Percentiles rank a stretch among this genome's conserved stretches.
phyloP scores from a whole-genome alignment of 768 basidiomycete genomes.

The Rhodotorula graminis region DNA sequence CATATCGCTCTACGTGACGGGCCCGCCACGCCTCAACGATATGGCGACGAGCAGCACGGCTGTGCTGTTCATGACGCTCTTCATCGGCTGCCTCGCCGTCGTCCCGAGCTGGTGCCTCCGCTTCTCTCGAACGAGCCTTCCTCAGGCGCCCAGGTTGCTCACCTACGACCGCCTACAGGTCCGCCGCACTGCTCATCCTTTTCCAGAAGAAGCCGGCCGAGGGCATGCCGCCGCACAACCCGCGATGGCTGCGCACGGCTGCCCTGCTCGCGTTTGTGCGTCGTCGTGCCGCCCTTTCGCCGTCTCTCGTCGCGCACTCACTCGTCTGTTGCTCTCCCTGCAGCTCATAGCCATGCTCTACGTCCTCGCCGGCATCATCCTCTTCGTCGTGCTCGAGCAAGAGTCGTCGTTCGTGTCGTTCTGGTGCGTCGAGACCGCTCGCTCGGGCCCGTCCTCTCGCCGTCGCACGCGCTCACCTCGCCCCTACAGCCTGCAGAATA shows the following conservation, averaged over 20 bases:
- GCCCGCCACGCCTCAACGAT: conserved; percentile 4
- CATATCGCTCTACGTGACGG: conserved; percentile 26
- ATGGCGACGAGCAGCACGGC: conserved; percentile 10
- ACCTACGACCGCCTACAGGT: background rate
- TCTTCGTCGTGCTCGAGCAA: conserved; percentile 20
- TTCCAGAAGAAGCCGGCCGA: background rate
- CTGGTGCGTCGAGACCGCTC: conserved; percentile 1
- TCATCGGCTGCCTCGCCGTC: background rate
- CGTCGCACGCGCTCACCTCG: too few relatives aligned
- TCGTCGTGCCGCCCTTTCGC: too few relatives aligned
- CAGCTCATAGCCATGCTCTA: conserved; percentile 16
- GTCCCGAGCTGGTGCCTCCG: conserved; percentile 10
- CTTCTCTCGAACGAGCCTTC: too few relatives aligned
- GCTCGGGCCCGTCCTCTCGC: background rate
- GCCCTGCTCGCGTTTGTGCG: background rate
- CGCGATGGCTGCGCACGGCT: background rate
- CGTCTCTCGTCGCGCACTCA: background rate
- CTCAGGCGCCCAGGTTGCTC: too few relatives aligned
- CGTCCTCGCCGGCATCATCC: background rate
- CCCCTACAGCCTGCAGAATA: background rate
- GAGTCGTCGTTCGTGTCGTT: conserved; percentile 19
- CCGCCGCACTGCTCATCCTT: conserved; percentile 1
- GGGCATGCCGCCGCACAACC: conserved; percentile 9
- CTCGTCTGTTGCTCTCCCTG: too few relatives aligned
- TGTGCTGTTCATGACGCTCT: conserved; percentile 5